These are phyloP conservation scores for Melocanna baccifera DNA, from an alignment of 176 grass and related monocot species.

Conservation along the genomic window DNA sequence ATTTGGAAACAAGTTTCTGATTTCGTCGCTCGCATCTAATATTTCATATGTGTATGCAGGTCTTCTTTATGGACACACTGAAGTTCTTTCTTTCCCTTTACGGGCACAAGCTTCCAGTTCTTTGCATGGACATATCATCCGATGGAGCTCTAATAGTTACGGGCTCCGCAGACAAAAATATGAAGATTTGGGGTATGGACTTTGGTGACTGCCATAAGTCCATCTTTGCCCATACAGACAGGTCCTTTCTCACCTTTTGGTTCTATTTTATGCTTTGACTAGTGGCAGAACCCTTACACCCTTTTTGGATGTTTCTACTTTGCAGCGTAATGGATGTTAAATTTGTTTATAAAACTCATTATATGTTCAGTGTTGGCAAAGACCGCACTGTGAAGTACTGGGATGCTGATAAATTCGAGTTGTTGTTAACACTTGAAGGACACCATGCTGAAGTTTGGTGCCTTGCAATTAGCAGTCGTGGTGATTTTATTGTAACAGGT, in stretches of 20 bases:
- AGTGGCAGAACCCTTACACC: background rate
- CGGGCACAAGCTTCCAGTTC: slow-evolving; percentile 85
- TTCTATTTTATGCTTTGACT: background rate
- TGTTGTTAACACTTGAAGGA: slow-evolving; percentile 89
- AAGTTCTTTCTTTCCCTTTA: slow-evolving; percentile 53
- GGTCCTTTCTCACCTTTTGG: slow-evolving; percentile 33
- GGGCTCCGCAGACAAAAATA: slow-evolving; percentile 91
- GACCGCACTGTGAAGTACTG: slow-evolving; percentile 87
- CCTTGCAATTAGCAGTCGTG: slow-evolving; percentile 69
- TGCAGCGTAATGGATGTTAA: slow-evolving; percentile 95
- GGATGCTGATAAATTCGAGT: slow-evolving; percentile 98
- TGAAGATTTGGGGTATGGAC: slow-evolving; percentile 98
- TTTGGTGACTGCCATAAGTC: slow-evolving; percentile 91
- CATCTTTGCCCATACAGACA: slow-evolving; percentile 89
- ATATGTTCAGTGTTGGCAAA: slow-evolving; percentile 97
- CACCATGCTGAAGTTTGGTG: slow-evolving; percentile 99
- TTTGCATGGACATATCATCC: slow-evolving; percentile 97
- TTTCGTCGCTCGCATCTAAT: slow-evolving; percentile 24
- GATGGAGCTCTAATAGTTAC: slow-evolving; percentile 85
- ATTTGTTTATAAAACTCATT: slow-evolving; percentile 89
- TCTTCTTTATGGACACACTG: slow-evolving; percentile 70
- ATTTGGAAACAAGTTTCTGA: slow-evolving; percentile 2
- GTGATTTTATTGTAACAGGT: slow-evolving; percentile 90
- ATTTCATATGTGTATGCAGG: slow-evolving; percentile 46
- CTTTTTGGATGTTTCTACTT: slow-evolving; percentile 1